Conservation (phyloP, 768 basidiomycete species). For the Leucosporidium scottii region DNA sequence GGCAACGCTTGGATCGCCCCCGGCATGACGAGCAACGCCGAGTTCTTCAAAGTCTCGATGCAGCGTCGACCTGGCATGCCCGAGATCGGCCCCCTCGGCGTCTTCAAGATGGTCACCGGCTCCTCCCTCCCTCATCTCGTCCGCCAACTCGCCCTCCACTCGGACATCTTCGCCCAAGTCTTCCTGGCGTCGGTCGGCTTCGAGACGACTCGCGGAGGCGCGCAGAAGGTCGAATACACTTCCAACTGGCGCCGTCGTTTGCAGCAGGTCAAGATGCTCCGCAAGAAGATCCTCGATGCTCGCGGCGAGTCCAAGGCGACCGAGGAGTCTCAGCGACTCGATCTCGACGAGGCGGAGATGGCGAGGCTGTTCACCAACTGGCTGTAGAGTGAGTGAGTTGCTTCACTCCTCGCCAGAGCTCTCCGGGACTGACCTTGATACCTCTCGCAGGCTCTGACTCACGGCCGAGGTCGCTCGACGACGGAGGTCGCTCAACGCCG, state of each 20-base stretch:
- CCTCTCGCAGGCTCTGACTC: too few relatives aligned
- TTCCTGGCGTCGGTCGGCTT: constrained; percentile 42
- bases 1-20: constrained; percentile 73
- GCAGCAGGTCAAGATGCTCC: constrained; percentile 31
- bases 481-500: too few relatives aligned
- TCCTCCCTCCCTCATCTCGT: constrained; percentile 78
- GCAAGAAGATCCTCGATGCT: constrained; percentile 8
- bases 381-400: constrained; percentile 4
- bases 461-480: too few relatives aligned
- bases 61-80: constrained; percentile 85
- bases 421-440: too few relatives aligned
- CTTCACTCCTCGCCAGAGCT: neutral
- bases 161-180: constrained; percentile 84
- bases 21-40: constrained; percentile 55
- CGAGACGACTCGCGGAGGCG: constrained; percentile 14
- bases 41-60: constrained; percentile 90
- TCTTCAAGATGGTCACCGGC: constrained; percentile 89
- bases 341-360: constrained; percentile 26
- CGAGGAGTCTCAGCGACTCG: constrained; percentile 2
- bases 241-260: constrained; percentile 33
- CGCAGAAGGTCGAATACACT: constrained; percentile 27
- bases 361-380: constrained; percentile 26
- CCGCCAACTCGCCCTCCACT: constrained; percentile 74
- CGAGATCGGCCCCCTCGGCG: constrained; percentile 84
- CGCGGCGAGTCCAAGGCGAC: neutral